Conservation (phyloP, 2,329 filamentous ascomycete genomes). For the Cladorrhinum sp. region DNA sequence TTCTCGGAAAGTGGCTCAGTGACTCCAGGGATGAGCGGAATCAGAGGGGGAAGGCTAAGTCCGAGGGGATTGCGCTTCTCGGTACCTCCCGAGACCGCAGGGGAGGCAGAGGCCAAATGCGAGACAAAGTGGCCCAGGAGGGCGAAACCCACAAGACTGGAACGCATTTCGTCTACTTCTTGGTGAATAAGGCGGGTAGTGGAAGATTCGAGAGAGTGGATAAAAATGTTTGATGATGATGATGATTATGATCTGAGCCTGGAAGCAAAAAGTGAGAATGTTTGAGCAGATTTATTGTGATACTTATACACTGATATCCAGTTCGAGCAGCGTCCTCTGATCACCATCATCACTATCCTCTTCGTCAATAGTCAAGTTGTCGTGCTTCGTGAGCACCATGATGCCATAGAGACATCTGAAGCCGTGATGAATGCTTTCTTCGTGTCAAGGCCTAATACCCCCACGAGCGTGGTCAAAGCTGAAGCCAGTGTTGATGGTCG, state of each 20-base stretch:
- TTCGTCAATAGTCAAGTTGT: constrained; percentile 2
- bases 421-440: not conserved
- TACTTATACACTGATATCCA: constrained; percentile 14
- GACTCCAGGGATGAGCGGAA: constrained; percentile 57
- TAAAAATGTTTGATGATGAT: constrained; percentile 6
- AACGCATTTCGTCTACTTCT: constrained; percentile 13
- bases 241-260: too few species aligned
- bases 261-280: not conserved
- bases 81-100: not conserved
- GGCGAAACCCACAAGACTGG: constrained; percentile 16
- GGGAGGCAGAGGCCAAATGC: constrained; percentile 12
- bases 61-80: constrained; percentile 8
- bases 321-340: not conserved
- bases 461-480: constrained; percentile 1
- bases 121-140: constrained; percentile 18
- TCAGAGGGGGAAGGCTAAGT: constrained; percentile 41
- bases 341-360: not conserved
- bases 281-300: constrained; percentile 3
- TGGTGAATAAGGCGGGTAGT: not conserved
- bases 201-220: constrained; percentile 2
- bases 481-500: not conserved
- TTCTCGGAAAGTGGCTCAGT: constrained; percentile 49
- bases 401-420: constrained; percentile 13
- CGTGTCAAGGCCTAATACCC: not conserved
- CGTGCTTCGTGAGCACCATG: constrained; percentile 17